Evolutionary conservation across 768 basidiomycete species (phyloP).

Genomic region (Mycena alexandri): DNA sequence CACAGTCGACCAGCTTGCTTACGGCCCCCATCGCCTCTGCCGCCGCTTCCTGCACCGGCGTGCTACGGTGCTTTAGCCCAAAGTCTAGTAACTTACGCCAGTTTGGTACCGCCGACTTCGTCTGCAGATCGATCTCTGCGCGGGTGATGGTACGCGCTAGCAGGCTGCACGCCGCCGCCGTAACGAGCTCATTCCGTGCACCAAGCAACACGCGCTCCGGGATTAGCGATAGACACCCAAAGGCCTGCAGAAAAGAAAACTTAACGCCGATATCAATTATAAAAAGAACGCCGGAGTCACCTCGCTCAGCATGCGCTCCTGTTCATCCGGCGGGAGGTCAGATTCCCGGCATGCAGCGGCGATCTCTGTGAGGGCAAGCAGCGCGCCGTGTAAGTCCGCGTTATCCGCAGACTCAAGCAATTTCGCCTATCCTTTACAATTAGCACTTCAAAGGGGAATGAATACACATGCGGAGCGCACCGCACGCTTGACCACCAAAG

Average conservation of each 20-base stretch:
- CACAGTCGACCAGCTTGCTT: conserved; percentile 78
- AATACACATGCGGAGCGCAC: conserved; percentile 55
- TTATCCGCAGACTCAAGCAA: conserved; percentile 75
- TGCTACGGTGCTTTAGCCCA: conserved; percentile 76
- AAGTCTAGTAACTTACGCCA: conserved; percentile 82
- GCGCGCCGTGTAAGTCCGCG: conserved; percentile 82
- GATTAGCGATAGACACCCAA: conserved; percentile 67
- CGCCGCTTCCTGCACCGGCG: conserved; percentile 80
- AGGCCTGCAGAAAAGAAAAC: conserved; percentile 63
- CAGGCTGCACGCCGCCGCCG: conserved; percentile 78
- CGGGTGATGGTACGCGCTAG: conserved; percentile 75
- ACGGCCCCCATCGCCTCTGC: conserved; percentile 77
- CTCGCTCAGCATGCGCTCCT: conserved; percentile 57
- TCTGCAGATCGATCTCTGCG: conserved; percentile 59
- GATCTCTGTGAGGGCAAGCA: conserved; percentile 82
- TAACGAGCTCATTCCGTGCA: conserved; percentile 77
- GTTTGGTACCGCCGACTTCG: conserved; percentile 60
- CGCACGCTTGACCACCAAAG: conserved; percentile 60
- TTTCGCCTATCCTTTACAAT: conserved; percentile 54
- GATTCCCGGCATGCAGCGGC: conserved; percentile 66
- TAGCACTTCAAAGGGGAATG: conserved; percentile 4
- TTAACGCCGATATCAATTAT: background rate
- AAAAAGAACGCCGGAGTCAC: conserved; percentile 48
- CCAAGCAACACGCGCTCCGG: conserved; percentile 72
- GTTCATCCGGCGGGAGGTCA: conserved; percentile 44